These are phyloP conservation scores for Penicillium sp. DNA, from an alignment of 2,329 filamentous ascomycete species.

Conservation along the genomic window DNA sequence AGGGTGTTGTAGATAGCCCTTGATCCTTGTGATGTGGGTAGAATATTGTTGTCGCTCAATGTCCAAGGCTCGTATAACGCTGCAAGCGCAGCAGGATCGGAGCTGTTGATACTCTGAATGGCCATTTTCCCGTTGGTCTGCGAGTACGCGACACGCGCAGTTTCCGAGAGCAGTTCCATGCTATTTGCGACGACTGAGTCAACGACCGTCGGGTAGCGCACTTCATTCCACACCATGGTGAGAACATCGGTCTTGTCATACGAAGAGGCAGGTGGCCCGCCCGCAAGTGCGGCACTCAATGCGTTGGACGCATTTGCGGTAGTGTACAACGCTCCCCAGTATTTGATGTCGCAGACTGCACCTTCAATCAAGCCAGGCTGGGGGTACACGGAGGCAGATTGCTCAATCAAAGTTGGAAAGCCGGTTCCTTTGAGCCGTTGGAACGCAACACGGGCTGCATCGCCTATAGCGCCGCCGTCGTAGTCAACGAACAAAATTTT, in stretches of 20 bases:
- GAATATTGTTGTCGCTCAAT: slow-evolving; percentile 37
- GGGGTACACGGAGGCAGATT: slow-evolving; percentile 16
- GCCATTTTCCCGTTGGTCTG: slow-evolving; percentile 32
- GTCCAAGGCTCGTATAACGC: slow-evolving; percentile 41
- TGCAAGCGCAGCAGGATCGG: slow-evolving; percentile 32
- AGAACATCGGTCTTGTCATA: slow-evolving; percentile 41
- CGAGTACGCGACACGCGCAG: slow-evolving; percentile 36
- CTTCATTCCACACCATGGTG: slow-evolving; percentile 47
- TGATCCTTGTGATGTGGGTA: slow-evolving; percentile 43
- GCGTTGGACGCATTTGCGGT: slow-evolving; percentile 37
- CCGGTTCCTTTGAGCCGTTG: slow-evolving; percentile 21
- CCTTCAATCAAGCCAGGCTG: slow-evolving; percentile 18
- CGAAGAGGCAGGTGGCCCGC: slow-evolving; percentile 27
- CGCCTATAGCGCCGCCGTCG: slow-evolving; percentile 36
- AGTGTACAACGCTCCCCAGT: slow-evolving; percentile 37
- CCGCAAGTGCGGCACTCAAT: slow-evolving; percentile 37
- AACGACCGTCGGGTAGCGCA: slow-evolving; percentile 41
- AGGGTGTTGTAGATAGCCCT: slow-evolving; percentile 47
- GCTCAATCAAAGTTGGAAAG: slow-evolving; percentile 34
- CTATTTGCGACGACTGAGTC: slow-evolving; percentile 34
- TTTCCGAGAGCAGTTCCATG: slow-evolving; percentile 34
- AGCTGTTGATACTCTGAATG: slow-evolving; percentile 22
- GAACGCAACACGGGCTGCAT: slow-evolving; percentile 34
- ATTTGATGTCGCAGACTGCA: slow-evolving; percentile 35
- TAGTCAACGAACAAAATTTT: slow-evolving; percentile 40